phyloP scores from a whole-genome alignment of 306 rosid species.

The Ormosia emarginata region DNA sequence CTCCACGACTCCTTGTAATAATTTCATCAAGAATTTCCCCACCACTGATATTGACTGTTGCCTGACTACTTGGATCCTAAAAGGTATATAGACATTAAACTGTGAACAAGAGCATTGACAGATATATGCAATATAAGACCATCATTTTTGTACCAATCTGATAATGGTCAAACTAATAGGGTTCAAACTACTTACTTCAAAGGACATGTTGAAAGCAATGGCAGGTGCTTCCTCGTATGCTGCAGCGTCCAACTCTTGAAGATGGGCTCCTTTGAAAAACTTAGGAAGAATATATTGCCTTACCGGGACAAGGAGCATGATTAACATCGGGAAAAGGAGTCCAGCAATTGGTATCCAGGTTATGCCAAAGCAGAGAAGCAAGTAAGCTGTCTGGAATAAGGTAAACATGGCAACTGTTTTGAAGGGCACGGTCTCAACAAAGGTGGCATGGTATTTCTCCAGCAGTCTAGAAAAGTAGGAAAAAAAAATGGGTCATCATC shows the following conservation, averaged over 20 bases:
- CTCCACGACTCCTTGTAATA: constrained; percentile 90
- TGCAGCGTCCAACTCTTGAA: constrained; percentile 91
- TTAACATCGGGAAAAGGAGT: constrained; percentile 84
- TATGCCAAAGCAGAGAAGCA: constrained; percentile 85
- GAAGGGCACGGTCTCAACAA: constrained; percentile 86
- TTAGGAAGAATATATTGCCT: constrained; percentile 80
- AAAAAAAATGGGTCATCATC: constrained; percentile 40
- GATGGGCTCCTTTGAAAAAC: constrained; percentile 84
- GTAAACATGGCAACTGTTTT: constrained; percentile 75
- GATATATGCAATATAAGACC: background rate
- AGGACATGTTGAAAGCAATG: constrained; percentile 69
- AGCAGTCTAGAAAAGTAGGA: constrained; percentile 57
- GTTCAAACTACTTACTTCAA: constrained; percentile 53
- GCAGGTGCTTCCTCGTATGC: constrained; percentile 87
- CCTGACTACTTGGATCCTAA: constrained; percentile 59
- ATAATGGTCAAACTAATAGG: background rate
- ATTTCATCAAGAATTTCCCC: constrained; percentile 88
- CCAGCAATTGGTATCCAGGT: constrained; percentile 98
- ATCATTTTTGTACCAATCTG: background rate
- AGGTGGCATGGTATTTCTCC: constrained; percentile 76
- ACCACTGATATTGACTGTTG: constrained; percentile 42
- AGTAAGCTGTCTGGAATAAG: constrained; percentile 79
- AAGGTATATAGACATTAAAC: background rate
- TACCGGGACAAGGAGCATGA: constrained; percentile 98
- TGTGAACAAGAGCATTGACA: constrained; percentile 2